Evolutionary conservation across 2,329 filamentous ascomycete genomes (phyloP), one percentile per base, ranked within the genome.

Genomic region (Tolypocladium sp.): DNA sequence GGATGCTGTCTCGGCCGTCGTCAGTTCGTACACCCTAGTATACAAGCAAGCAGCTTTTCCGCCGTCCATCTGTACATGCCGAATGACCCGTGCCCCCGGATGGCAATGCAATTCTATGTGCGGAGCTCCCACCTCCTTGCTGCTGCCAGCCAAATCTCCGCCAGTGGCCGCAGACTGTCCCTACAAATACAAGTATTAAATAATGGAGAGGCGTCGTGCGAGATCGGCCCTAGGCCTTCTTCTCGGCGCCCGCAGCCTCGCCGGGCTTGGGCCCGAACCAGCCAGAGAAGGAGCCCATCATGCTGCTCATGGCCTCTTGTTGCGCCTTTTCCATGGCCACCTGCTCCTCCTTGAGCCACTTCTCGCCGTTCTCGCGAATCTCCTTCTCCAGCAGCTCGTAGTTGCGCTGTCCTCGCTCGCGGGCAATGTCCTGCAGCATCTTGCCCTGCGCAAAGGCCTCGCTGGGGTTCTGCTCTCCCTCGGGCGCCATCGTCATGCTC

Each of bases 271-370:
- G 44, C 10, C 63, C 63, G 58, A 74, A 73, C 56, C 66, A 64
- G 58, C 68, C 67, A 20, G 64, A 65, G 68, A 94, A 86, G 35
- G 87, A 88, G 60, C 82, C 84, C 83, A 93, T 94, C 91, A 96
- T 96, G 70, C 84, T 91, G 76, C 89, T 90, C 88, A 96, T 92
- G 67, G 89, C 88, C 75, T 96, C 92, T 69, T 96, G 90, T 74
- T 92, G 90, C 63, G 87, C 82, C 79, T 91, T 92, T 80, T 97
- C 93, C 78, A 92, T 88, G 71, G 90, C 84, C 55, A 87, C 87
- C 51, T 90, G 89, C 80, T 96, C 92, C 74, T 97, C 93, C 79
- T 92, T 92, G 66, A 99, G 80, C 91, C 92, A 97, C 77, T 93
- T 91, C 73, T 93, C 91, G 57, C 92, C 94, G 71, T 97, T 94